Evolutionary conservation across 176 grass and related monocot species (phyloP).

Genomic region (Areca catechu): DNA sequence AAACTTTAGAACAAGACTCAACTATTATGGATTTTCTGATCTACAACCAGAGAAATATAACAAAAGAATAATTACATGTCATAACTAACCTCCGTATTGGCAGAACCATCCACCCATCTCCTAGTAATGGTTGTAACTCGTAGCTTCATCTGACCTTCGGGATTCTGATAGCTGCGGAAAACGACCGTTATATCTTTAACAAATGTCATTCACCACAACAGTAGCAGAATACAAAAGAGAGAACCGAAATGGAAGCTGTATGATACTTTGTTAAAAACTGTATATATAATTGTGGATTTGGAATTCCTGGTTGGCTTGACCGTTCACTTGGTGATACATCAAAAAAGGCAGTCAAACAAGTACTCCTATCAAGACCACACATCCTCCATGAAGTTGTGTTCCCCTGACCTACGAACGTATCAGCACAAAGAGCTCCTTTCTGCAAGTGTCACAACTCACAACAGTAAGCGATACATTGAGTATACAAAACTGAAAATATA

Average conservation of each 20-base stretch:
- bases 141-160: conserved; percentile 86
- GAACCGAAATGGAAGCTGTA: conserved; percentile 7
- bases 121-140: conserved; percentile 74
- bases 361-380: conserved; percentile 90
- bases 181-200: conserved; percentile 9
- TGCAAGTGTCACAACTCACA: conserved; percentile 18
- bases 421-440: conserved; percentile 87
- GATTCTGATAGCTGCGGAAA: conserved; percentile 74
- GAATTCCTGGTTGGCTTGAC: conserved; percentile 53
- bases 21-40: too few species aligned
- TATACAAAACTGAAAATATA: background rate
- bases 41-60: too few species aligned
- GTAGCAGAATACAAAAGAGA: conserved; percentile 7
- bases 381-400: conserved; percentile 93
- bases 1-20: too few species aligned
- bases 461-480: background rate
- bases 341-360: conserved; percentile 91
- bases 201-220: conserved; percentile 1
- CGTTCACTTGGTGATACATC: conserved; percentile 88
- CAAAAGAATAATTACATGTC: conserved; percentile 3
- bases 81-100: conserved; percentile 61
- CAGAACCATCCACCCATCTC: conserved; percentile 86
- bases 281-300: conserved; percentile 91
- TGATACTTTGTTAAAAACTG: conserved; percentile 85
- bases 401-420: conserved; percentile 85